These are phyloP conservation scores for Ustulina deusta DNA, from an alignment of 2,329 filamentous ascomycete genomes.

Conservation along the genomic window DNA sequence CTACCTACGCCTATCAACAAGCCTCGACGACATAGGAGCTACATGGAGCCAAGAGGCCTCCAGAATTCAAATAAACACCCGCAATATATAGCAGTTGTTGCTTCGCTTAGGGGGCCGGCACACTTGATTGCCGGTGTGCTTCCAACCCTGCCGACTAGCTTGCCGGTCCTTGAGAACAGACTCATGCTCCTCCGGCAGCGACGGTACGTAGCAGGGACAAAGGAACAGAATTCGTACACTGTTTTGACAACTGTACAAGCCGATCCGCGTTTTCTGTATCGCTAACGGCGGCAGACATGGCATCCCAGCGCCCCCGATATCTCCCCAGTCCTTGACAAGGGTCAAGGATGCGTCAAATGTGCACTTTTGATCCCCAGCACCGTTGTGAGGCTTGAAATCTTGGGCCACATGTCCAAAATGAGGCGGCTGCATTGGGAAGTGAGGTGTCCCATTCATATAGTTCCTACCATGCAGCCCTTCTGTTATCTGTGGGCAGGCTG, in stretches of 20 bases:
- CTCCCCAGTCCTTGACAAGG: too few species aligned
- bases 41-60: too few species aligned
- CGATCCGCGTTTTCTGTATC: neutral
- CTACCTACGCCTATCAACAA: neutral
- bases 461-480: too few species aligned
- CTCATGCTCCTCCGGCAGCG: conserved; percentile 6
- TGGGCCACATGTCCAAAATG: neutral
- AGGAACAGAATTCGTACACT: neutral
- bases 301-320: too few species aligned
- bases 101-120: neutral
- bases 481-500: too few species aligned
- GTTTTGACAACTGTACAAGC: conserved; percentile 8
- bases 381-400: neutral
- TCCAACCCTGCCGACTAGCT: neutral
- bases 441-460: too few species aligned
- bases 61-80: neutral
- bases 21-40: neutral
- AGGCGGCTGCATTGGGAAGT: neutral
- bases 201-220: conserved; percentile 11
- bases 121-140: neutral
- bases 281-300: neutral
- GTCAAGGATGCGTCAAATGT: neutral
- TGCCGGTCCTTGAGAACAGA: neutral
- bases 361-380: neutral
- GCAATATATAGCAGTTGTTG: neutral